A percentile compares a stretch with the other conserved stretches of the same genome.
phyloP scores from a whole-genome alignment of 441 rosid species.

The Kokia cookei region DNA sequence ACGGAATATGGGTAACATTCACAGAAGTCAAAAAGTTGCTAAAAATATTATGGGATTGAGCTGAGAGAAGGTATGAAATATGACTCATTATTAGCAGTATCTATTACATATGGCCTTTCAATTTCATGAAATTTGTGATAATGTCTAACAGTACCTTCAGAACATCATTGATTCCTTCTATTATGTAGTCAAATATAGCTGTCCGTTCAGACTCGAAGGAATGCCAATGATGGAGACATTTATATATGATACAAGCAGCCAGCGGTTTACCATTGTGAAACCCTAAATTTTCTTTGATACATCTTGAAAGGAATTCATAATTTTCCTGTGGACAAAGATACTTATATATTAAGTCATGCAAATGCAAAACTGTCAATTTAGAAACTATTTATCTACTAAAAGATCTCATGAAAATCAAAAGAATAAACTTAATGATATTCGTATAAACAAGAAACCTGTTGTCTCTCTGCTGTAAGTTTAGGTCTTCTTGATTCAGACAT shows the following conservation, averaged over 20 bases:
- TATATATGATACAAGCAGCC: slow-evolving; percentile 87
- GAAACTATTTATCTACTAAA: neutral
- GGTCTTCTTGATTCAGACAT: slow-evolving; percentile 77
- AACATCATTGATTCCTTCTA: slow-evolving; percentile 84
- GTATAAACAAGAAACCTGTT: slow-evolving; percentile 49
- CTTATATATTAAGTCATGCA: slow-evolving; percentile 1
- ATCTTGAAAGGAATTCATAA: slow-evolving; percentile 78
- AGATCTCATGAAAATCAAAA: neutral
- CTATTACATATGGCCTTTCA: neutral
- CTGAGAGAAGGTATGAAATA: neutral
- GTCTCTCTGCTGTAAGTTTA: slow-evolving; percentile 79
- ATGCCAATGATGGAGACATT: slow-evolving; percentile 94
- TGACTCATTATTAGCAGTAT: neutral
- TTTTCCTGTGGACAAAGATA: slow-evolving; percentile 58
- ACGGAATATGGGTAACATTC: neutral
- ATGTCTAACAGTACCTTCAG: slow-evolving; percentile 51
- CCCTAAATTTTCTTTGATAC: slow-evolving; percentile 85
- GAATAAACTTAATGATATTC: neutral
- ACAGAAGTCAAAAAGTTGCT: neutral
- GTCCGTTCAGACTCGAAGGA: slow-evolving; percentile 95
- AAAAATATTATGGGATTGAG: neutral
- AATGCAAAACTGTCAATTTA: slow-evolving; percentile 10
- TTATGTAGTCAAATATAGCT: slow-evolving; percentile 78
- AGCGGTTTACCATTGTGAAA: slow-evolving; percentile 78
- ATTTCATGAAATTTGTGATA: slow-evolving; percentile 4